Percentiles rank a stretch among this genome's conserved stretches.
Conservation (phyloP, 805 yeast genomes). For the Teunomyces tritomae region DNA sequence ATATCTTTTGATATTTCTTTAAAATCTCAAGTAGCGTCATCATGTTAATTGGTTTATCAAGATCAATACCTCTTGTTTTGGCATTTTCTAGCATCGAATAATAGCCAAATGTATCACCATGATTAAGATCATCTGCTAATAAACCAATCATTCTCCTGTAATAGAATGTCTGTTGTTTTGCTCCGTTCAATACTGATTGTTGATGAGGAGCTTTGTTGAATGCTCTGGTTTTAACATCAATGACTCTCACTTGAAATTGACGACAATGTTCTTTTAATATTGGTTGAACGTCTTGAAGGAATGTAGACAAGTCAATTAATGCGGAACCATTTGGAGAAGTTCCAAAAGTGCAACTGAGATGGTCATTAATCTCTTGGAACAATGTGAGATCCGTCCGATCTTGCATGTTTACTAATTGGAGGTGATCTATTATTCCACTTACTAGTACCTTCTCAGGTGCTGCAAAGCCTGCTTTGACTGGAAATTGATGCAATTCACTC, state of each 20-base stretch:
- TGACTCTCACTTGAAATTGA: conserved; percentile 13
- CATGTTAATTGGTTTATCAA: conserved; percentile 48
- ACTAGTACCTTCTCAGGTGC: conserved; percentile 34
- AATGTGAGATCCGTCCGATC: conserved; percentile 15
- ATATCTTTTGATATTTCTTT: conserved; percentile 30
- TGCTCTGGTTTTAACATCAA: conserved; percentile 64
- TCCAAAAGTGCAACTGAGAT: conserved; percentile 13
- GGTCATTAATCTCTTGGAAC: conserved; percentile 22
- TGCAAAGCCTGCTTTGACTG: background rate
- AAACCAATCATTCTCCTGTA: conserved; percentile 50
- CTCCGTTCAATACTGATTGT: conserved; percentile 44
- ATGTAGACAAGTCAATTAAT: conserved; percentile 23
- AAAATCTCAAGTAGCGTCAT: conserved; percentile 38
- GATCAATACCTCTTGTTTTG: conserved; percentile 42
- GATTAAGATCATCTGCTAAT: conserved; percentile 20
- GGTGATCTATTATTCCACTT: conserved; percentile 64
- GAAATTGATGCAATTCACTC: background rate
- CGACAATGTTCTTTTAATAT: conserved; percentile 14
- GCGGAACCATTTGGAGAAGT: conserved; percentile 16
- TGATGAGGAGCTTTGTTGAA: conserved; percentile 46
- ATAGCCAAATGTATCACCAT: conserved; percentile 32
- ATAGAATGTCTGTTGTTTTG: conserved; percentile 60
- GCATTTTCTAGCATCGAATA: conserved; percentile 46
- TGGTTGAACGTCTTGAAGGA: conserved; percentile 15
- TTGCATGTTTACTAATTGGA: conserved; percentile 19